Base-by-base conservation (phyloP, 2,329 filamentous ascomycete genomes). In the Lithohypha guttulata region DNA sequence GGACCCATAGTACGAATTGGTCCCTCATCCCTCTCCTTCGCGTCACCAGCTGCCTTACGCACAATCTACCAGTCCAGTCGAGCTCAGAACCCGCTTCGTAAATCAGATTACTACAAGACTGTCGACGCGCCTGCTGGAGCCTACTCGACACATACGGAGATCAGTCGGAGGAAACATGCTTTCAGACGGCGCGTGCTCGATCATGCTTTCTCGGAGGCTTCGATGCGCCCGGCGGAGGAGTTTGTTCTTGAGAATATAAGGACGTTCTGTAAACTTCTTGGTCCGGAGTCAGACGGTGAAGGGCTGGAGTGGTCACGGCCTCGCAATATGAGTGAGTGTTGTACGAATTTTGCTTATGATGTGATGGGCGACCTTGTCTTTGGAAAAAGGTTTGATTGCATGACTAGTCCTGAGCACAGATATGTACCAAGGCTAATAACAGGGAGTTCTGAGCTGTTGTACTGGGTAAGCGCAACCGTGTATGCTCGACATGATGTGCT, bases 311-410 rank as follows among this genome's bases (percentile, higher is more conserved):
- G 44, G 53, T 10, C 42, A 59, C 1, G 44, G 58, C 3, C 30
- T 40, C 6, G 47, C 46, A 48, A 62, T 27, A 48, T 63, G 38
- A 47, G 45, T 3, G 45, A 49, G 5, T 65, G 58, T 55, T 54
- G 52, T 30, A 60, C 59, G 18, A 61, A 49, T 29, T 53, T 54
- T 1, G 58, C 57, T 2, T 65, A 64, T 36, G 61, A 66, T 38
- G 54, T 65, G 13, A 57, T 65, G 27, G 61, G 61, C 0, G 60
- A 65, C 21, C 39, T 66, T 1, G 51, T 56, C 0, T 65, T 65
- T 33, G 61, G 62, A 1, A 57, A 64, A 22, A 42, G 54, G 1
- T 67, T 66, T 42, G 51, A 54, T 11, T 62, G 59, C 30, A 46
- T 68, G 2, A 46, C 55, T 18, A 52, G 53, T 3, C 53, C 50